Percentiles rank a stretch among this genome's conserved stretches.
phyloP scores from a whole-genome alignment of 2,329 filamentous ascomycete genomes.

The Aspergillus luchuensis region DNA sequence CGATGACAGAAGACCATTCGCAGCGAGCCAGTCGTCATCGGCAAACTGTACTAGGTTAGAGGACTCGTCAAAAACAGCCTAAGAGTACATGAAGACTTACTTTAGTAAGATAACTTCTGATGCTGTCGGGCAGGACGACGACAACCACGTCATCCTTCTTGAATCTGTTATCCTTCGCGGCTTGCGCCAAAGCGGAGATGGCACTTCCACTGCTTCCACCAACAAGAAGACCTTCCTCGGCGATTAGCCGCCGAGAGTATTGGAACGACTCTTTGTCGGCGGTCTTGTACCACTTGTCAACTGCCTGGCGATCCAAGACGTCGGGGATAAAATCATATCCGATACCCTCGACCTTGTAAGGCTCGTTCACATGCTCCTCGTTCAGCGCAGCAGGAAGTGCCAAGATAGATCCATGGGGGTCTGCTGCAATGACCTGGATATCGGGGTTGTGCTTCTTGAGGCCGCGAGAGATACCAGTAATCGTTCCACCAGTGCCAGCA shows the following conservation, averaged over 20 bases:
- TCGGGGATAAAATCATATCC: constrained; percentile 98
- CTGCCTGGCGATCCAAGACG: constrained; percentile 75
- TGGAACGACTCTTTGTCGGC: constrained; percentile 88
- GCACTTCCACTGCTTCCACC: constrained; percentile 93
- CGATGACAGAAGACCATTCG: constrained; percentile 82
- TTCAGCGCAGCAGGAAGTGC: constrained; percentile 81
- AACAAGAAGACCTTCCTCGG: constrained; percentile 90
- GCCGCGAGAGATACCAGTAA: constrained; percentile 83
- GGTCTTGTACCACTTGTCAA: constrained; percentile 98
- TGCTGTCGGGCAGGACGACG: constrained; percentile 90
- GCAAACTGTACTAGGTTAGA: constrained; percentile 63
- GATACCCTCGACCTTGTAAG: constrained; percentile 98
- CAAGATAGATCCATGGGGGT: constrained; percentile 88
- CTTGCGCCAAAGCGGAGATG: constrained; percentile 77
- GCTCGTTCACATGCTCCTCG: constrained; percentile 73
- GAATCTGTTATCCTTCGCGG: constrained; percentile 74
- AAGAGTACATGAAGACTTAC: constrained; percentile 33
- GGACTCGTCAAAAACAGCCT: not conserved
- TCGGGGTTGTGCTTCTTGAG: constrained; percentile 82
- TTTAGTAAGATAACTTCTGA: constrained; percentile 95
- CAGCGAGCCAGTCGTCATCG: constrained; percentile 97
- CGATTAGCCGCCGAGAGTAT: constrained; percentile 85
- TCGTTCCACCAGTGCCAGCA: constrained; percentile 92
- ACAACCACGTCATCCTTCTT: constrained; percentile 85
- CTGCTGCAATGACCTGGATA: constrained; percentile 87